Percentiles rank a stretch among this genome's conserved stretches.
Conservation (phyloP, 1,284 basidiomycete species). For the Grifola frondosa region DNA sequence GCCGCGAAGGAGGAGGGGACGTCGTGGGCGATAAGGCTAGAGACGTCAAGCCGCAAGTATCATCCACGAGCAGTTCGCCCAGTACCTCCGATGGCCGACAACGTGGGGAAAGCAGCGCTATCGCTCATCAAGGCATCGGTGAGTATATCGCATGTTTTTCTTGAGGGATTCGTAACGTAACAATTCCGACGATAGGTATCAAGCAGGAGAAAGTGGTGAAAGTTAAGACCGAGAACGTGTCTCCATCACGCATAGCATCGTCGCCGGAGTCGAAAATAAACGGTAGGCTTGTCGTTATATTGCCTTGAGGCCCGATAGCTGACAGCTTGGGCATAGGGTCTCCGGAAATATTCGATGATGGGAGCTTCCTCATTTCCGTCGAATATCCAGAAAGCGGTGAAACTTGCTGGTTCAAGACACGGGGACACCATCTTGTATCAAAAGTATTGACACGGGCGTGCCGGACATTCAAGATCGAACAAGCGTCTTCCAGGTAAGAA, state of each 20-base stretch:
- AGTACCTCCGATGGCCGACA: slow-evolving; percentile 5
- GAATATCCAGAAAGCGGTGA: slow-evolving; percentile 18
- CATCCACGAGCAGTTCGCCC: slow-evolving; percentile 10
- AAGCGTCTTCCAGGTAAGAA: slow-evolving; percentile 19
- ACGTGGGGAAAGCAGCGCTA: background rate
- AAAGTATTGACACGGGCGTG: slow-evolving; percentile 30
- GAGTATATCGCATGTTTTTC: no score
- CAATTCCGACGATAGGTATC: no score
- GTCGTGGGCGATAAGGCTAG: background rate
- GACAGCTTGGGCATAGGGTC: background rate
- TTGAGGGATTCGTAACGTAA: no score
- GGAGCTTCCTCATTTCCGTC: slow-evolving; percentile 25
- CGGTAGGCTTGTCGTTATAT: no score
- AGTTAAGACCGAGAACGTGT: slow-evolving; percentile 11
- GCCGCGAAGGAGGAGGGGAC: slow-evolving; percentile 4
- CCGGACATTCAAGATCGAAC: slow-evolving; percentile 27
- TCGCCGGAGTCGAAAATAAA: no score
- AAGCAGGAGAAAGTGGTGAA: slow-evolving; percentile 7
- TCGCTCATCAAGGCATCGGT: no score
- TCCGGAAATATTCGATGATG: slow-evolving; percentile 2
- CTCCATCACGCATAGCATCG: background rate
- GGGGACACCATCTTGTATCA: slow-evolving; percentile 25
- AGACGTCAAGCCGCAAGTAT: background rate
- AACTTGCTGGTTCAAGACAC: slow-evolving; percentile 27
- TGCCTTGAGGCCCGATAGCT: no score